Evolutionary conservation across 2,329 filamentous ascomycete species (phyloP).

Genomic region (Cladosporium colombiae): DNA sequence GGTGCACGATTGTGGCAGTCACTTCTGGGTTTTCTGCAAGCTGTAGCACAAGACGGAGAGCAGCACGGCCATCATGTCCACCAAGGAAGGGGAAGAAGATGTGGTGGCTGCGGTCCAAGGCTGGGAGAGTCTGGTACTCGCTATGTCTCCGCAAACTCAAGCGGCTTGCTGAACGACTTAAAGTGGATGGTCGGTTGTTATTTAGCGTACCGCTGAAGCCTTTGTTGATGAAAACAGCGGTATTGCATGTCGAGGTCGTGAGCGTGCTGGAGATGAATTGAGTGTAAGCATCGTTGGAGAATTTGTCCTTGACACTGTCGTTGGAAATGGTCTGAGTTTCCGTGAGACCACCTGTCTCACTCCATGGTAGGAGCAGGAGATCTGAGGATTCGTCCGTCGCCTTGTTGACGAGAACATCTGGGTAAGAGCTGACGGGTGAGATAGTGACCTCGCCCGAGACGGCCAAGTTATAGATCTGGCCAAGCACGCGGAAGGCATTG

Average conservation of each 20-base stretch:
- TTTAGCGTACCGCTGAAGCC: constrained; percentile 56
- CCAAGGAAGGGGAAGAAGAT: constrained; percentile 88
- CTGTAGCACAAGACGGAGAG: constrained; percentile 79
- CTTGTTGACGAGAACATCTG: constrained; percentile 72
- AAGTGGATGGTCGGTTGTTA: constrained; percentile 34
- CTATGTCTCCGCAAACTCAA: constrained; percentile 61
- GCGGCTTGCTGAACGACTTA: constrained; percentile 55
- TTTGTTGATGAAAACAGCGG: constrained; percentile 78
- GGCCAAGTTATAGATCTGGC: constrained; percentile 78
- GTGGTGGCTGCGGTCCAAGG: constrained; percentile 72
- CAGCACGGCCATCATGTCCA: constrained; percentile 76
- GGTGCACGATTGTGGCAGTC: constrained; percentile 72
- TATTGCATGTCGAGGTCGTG: constrained; percentile 63
- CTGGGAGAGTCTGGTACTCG: constrained; percentile 57
- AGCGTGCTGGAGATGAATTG: constrained; percentile 73
- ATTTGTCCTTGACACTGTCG: constrained; percentile 59
- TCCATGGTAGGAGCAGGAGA: constrained; percentile 84
- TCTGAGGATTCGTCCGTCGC: constrained; percentile 58
- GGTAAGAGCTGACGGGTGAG: constrained; percentile 74
- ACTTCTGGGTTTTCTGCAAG: constrained; percentile 77
- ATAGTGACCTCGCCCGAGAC: constrained; percentile 80
- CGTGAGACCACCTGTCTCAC: constrained; percentile 72
- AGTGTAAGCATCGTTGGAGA: constrained; percentile 65
- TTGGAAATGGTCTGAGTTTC: constrained; percentile 60
- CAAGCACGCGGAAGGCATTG: constrained; percentile 87